Evolutionary conservation across 2,329 filamentous ascomycete genomes (phyloP), one percentile per base, ranked within the genome.

Genomic region (Dothiorella sarmentorum): DNA sequence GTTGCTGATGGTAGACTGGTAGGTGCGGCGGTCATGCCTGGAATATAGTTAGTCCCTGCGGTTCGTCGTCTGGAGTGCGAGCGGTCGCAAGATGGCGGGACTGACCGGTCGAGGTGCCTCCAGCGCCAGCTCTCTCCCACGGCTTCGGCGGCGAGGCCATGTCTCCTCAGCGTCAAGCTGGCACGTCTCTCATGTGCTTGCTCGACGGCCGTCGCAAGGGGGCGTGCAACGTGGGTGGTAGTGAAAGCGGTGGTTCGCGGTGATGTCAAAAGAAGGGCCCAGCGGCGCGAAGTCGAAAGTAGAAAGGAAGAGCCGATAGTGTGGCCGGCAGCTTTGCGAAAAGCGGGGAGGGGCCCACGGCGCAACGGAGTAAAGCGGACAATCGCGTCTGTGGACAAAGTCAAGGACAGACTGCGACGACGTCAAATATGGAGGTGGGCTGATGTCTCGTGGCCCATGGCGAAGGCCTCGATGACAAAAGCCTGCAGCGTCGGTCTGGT

Each of bases 61-160:
- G 24, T 44, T 35, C 20, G 27, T 35, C 29, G 33, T 37, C 33
- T 37, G n/a, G n/a, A n/a, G n/a, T n/a, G n/a, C 33, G 15, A 37
- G 33, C 13, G 13, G 33, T n/a, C 15, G 33, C 27, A 26, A 38
- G 35, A n/a, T 18, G 31, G 13, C 10, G 22, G 35, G 22, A 58
- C 59, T 44, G 53, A 60, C 58, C 56, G 42, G 38, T 61, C 52
- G 65, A 63, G 7, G 66, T 66, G 51, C 64, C 67, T 60, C 75
- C 80, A 62, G 84, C 83, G 75, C 87, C 88, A 64, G 87, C 83
- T 74, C 88, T 85, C 78, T 99, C 94, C 94, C 94, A 99, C 45
- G 94, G 94, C 78, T 99, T 99, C 58, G 94, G 94, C 71, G 94
- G 94, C 74, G 93, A 97, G 64, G 79, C 81, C 82, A 85, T 85